phyloP scores from a whole-genome alignment of 1,284 basidiomycete species.

The Marasmius oreades region DNA sequence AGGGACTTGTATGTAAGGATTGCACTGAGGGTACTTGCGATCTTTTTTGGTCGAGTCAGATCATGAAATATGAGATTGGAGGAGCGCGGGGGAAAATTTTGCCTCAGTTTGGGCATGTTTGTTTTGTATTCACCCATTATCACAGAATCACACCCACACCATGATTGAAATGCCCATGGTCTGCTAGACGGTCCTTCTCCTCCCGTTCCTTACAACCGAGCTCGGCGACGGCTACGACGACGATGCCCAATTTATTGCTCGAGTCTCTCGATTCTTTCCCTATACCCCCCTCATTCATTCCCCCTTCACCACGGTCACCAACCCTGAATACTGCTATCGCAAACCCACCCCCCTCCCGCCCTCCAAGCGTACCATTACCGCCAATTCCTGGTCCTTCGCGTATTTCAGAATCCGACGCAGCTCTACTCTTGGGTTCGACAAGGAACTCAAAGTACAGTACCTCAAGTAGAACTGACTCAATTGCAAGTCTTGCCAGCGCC shows the following conservation, averaged over 20 bases:
- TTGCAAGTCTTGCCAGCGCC: constrained; percentile 5
- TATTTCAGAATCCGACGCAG: constrained; percentile 15
- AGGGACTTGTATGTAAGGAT: too few species aligned
- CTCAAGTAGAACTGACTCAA: constrained; percentile 5
- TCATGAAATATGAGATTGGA: too few species aligned
- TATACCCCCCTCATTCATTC: constrained; percentile 7
- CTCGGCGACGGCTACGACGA: not conserved
- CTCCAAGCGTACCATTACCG: constrained; percentile 16
- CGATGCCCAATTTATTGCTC: not conserved
- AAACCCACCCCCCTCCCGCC: constrained; percentile 16
- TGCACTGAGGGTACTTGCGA: too few species aligned
- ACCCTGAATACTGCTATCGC: not conserved
- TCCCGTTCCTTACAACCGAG: not conserved
- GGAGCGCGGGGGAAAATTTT: too few species aligned
- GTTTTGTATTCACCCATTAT: too few species aligned
- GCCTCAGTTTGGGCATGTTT: too few species aligned
- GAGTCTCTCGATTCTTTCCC: constrained; percentile 6
- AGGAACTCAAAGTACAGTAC: not conserved
- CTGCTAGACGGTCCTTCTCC: not conserved
- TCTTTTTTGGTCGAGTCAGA: too few species aligned
- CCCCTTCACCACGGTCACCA: not conserved
- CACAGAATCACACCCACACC: too few species aligned
- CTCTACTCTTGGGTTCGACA: constrained; percentile 10
- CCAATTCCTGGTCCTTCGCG: constrained; percentile 19
- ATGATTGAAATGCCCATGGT: too few species aligned